Percentiles rank a stretch among this genome's conserved stretches.
These are phyloP conservation scores for Meredithiella fracta DNA, from an alignment of 2,329 filamentous ascomycete genomes.

Conservation along the genomic window DNA sequence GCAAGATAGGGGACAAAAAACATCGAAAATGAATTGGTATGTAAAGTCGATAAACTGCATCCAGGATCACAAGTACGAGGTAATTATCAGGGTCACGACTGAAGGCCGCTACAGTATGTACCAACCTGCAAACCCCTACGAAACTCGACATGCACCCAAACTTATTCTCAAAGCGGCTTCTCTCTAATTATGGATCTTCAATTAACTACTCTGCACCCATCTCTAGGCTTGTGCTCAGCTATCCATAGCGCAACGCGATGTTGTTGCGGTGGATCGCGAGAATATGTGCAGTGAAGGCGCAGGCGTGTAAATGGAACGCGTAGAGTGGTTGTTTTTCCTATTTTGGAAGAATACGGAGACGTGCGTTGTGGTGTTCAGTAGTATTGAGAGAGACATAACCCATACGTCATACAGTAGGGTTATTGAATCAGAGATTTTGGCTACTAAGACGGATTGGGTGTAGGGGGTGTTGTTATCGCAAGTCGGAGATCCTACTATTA, in stretches of 20 bases:
- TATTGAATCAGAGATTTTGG: neutral
- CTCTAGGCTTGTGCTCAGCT: neutral
- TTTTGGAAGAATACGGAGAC: neutral
- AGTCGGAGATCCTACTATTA: slow-evolving; percentile 13
- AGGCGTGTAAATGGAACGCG: slow-evolving; percentile 5
- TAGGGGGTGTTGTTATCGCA: neutral
- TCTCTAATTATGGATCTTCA: too few relatives aligned
- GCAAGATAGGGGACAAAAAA: neutral
- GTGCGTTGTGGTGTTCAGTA: neutral
- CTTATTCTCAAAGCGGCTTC: too few relatives aligned
- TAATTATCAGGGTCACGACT: too few relatives aligned
- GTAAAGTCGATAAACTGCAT: too few relatives aligned
- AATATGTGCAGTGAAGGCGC: neutral
- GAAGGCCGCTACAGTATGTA: too few relatives aligned
- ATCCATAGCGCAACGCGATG: slow-evolving; percentile 10
- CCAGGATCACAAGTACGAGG: too few relatives aligned
- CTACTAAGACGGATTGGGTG: neutral
- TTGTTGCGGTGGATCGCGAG: neutral
- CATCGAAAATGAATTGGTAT: too few relatives aligned
- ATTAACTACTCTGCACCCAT: too few relatives aligned
- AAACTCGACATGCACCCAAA: too few relatives aligned
- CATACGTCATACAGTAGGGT: neutral
- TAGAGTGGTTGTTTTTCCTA: slow-evolving; percentile 5
- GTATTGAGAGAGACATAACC: neutral
- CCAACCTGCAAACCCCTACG: too few relatives aligned